These are phyloP conservation scores for Hygrophorus pudorinus DNA, from an alignment of 768 basidiomycete genomes.

Conservation along the genomic window DNA sequence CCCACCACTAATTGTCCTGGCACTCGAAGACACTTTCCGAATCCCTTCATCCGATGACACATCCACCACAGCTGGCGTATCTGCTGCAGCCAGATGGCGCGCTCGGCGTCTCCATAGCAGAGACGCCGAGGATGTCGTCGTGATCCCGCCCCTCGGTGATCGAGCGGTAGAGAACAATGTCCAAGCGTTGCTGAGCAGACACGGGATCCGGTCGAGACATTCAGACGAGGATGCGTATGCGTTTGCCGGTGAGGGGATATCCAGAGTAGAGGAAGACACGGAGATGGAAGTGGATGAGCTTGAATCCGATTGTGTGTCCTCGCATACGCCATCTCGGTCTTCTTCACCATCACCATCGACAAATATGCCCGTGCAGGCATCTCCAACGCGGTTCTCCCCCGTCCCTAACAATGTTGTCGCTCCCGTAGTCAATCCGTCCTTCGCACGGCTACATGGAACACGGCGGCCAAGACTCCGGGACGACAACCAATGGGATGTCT, in stretches of 20 bases:
- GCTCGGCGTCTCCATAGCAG: constrained; percentile 21
- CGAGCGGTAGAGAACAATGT: constrained; percentile 46
- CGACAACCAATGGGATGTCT: constrained; percentile 1
- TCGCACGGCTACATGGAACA: neutral
- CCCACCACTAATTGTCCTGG: constrained; percentile 31
- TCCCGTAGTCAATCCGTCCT: neutral
- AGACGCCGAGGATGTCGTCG: constrained; percentile 39
- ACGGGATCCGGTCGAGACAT: constrained; percentile 31
- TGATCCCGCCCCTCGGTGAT: constrained; percentile 48
- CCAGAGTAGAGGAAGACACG: constrained; percentile 14
- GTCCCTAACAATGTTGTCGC: neutral
- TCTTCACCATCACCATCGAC: constrained; percentile 36
- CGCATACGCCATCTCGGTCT: constrained; percentile 23
- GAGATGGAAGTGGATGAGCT: constrained; percentile 42
- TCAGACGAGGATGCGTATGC: constrained; percentile 19
- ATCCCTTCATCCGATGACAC: constrained; percentile 22
- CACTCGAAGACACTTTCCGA: constrained; percentile 52
- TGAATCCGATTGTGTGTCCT: constrained; percentile 47
- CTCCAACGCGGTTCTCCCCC: constrained; percentile 8
- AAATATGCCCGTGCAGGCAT: constrained; percentile 10
- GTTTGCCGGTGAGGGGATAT: neutral
- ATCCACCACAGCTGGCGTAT: constrained; percentile 7
- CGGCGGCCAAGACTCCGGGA: constrained; percentile 1
- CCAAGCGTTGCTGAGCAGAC: constrained; percentile 41
- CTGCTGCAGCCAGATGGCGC: constrained; percentile 7